Evolutionary conservation across 2,329 filamentous ascomycete species (phyloP), one percentile per base, ranked within the genome.

Genomic region (Trichoderma hamatum): DNA sequence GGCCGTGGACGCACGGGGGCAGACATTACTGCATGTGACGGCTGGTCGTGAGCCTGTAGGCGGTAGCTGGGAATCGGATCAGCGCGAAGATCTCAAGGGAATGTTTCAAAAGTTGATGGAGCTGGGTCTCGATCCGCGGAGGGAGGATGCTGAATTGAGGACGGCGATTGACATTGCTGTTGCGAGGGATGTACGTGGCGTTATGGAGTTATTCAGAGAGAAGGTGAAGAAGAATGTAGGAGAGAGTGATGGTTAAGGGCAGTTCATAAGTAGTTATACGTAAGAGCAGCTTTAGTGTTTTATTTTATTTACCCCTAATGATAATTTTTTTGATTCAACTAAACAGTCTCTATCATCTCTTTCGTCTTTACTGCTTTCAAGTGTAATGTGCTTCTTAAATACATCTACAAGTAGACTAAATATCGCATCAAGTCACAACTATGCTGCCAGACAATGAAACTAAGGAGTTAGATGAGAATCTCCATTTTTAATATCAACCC

Each of bases 111-210:
- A 60, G 34, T 39, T 60, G 21, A 60, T 60, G 56, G 56, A 43
- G 24, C 56, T 60, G 13, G 56, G 56, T 14, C 14, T 43, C 3
- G 56, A 60, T 60, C 56, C 56, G 16, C 56, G 56, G 21, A 60
- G 56, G 3, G 56, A 60, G 24, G 32, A 60, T 60, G 56, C 9
- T 43, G 56, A 43, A 24, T 16, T 60, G 24, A 60, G 56, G 56
- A 60, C 56, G 56, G 56, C 56, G 19, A 60, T 60, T 60, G 56
- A 60, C 34, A 28, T 60, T 60, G 56, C 56, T 60, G 56, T 60
- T 60, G 56, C 56, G 24, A 60, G 34, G 24, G n/a, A 60, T 4
- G 19, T 60, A 16, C 56, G 34, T 60, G 56, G 24, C 1, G 26
- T 60, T 3, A 60, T 49, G 1, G 2, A 21, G 4, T 49, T 49